Percentiles rank a stretch among this genome's conserved stretches.
Evolutionary conservation across 495 filamentous ascomycete species (phyloP).

Genomic region (Hyaloscypha bicolor): DNA sequence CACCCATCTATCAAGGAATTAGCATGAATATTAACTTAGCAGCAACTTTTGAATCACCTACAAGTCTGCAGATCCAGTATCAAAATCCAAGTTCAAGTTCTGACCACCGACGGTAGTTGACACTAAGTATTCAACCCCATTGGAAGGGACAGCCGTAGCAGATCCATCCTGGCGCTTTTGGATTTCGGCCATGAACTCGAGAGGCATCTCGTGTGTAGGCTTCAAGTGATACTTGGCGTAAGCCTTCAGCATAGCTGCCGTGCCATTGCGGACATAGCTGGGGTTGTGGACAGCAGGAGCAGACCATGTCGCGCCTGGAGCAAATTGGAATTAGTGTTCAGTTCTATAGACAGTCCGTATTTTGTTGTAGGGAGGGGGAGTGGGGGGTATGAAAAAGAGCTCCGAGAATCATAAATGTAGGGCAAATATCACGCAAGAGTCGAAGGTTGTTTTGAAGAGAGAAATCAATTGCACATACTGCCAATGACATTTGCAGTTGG

Average conservation of each 20-base stretch:
- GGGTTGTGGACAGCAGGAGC: conserved; percentile 29
- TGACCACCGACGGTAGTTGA: conserved; percentile 75
- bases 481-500: conserved; percentile 9
- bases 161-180: conserved; percentile 45
- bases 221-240: conserved; percentile 30
- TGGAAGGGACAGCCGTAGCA: conserved; percentile 60
- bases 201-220: conserved; percentile 22
- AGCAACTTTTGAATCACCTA: conserved; percentile 51
- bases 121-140: conserved; percentile 70
- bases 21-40: not conserved
- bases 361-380: too few species aligned
- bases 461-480: too few species aligned
- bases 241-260: conserved; percentile 32
- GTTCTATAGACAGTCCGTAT: too few species aligned
- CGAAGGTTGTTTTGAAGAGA: too few species aligned
- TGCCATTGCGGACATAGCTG: conserved; percentile 32
- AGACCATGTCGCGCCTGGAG: conserved; percentile 18
- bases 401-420: too few species aligned
- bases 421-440: too few species aligned
- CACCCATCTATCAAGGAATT: conserved; percentile 55
- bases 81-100: conserved; percentile 74
- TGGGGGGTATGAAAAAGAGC: too few species aligned
- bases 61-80: conserved; percentile 81
- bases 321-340: not conserved
- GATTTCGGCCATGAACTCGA: conserved; percentile 14